These are phyloP conservation scores for Hyphodiscus hymeniophilus DNA, from an alignment of 495 filamentous ascomycete genomes.

Conservation along the genomic window DNA sequence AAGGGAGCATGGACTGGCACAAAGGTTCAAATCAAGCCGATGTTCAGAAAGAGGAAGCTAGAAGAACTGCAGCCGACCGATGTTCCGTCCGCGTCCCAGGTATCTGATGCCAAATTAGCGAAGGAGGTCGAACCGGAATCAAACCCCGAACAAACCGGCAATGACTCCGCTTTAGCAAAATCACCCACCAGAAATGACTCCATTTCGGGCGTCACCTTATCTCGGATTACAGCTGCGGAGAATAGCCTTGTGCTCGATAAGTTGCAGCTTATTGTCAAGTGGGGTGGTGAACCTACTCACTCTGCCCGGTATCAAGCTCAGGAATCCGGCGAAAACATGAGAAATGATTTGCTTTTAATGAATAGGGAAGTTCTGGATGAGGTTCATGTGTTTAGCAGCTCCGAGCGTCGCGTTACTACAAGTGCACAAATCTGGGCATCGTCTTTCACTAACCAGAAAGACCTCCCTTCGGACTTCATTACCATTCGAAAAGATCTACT, in stretches of 20 bases:
- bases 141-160: conserved; percentile 1
- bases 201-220: conserved; percentile 76
- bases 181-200: conserved; percentile 68
- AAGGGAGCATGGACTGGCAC: conserved; percentile 92
- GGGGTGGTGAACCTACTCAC: conserved; percentile 97
- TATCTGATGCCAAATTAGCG: neutral
- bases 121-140: neutral
- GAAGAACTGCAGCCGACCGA: conserved; percentile 28
- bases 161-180: neutral
- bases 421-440: conserved; percentile 95
- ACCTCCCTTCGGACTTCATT: conserved; percentile 74
- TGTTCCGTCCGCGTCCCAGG: neutral
- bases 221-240: conserved; percentile 80
- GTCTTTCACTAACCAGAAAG: conserved; percentile 81
- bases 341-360: conserved; percentile 89
- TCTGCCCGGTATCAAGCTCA: conserved; percentile 93
- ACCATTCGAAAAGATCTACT: conserved; percentile 87
- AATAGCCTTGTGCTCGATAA: conserved; percentile 89
- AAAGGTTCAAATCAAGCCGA: conserved; percentile 98
- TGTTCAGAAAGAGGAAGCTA: conserved; percentile 79
- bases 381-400: conserved; percentile 88
- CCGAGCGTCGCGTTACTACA: conserved; percentile 86
- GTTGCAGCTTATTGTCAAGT: conserved; percentile 95
- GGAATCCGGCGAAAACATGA: conserved; percentile 89
- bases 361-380: conserved; percentile 86